A percentile compares a stretch with the other conserved stretches of the same genome.
These are phyloP conservation scores for Clarireedia homoeocarpa DNA, from an alignment of 2,329 filamentous ascomycete species.

Conservation along the genomic window DNA sequence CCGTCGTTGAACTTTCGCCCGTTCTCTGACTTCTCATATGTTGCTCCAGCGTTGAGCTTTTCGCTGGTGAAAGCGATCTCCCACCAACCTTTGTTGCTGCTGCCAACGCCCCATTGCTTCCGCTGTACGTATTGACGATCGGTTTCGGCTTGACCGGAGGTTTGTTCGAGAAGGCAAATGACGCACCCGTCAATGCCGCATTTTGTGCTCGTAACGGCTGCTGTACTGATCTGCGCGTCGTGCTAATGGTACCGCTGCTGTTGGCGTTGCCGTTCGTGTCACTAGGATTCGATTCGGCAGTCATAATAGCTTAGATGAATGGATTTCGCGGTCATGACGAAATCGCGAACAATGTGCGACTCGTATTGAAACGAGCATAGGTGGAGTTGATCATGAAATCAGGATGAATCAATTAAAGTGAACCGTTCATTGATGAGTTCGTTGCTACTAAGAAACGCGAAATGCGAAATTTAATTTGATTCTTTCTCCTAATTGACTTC, in stretches of 20 bases:
- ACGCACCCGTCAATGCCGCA: background rate
- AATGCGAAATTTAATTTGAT: no score
- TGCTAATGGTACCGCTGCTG: background rate
- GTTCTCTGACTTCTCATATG: slow-evolving; percentile 8
- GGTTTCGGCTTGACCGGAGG: slow-evolving; percentile 35
- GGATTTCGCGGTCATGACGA: background rate
- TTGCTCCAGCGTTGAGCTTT: slow-evolving; percentile 3
- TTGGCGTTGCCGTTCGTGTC: background rate
- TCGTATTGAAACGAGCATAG: background rate
- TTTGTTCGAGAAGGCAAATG: slow-evolving; percentile 23
- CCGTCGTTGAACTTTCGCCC: background rate
- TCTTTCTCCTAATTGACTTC: no score
- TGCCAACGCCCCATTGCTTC: slow-evolving; percentile 37
- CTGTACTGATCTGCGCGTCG: background rate
- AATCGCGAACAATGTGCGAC: background rate
- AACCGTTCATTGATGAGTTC: no score
- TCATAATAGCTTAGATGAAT: background rate
- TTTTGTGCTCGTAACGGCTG: slow-evolving; percentile 7
- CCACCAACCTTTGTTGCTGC: slow-evolving; percentile 34
- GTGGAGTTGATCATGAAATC: background rate
- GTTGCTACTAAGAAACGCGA: no score
- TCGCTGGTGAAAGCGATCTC: slow-evolving; percentile 8
- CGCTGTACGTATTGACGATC: slow-evolving; percentile 30
- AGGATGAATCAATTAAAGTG: background rate
- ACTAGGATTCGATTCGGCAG: background rate